These are phyloP conservation scores for Xanthoceras sorbifolium DNA, from an alignment of 345 rosid species.

Conservation along the genomic window DNA sequence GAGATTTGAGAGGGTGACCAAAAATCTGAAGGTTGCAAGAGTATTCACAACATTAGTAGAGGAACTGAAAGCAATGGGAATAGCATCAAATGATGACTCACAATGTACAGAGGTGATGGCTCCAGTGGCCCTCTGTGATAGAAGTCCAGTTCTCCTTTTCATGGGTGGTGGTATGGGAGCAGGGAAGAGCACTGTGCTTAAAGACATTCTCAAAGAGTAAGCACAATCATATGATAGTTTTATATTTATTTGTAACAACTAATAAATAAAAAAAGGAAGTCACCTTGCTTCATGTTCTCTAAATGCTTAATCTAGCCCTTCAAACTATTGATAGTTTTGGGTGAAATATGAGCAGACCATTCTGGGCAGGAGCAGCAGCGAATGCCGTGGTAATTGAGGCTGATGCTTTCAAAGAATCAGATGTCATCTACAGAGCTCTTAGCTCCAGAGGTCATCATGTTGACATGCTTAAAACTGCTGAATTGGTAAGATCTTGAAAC, in stretches of 20 bases:
- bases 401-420: slow-evolving; percentile 94
- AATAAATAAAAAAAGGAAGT: too few relatives aligned
- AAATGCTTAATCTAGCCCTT: slow-evolving; percentile 7
- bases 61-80: slow-evolving; percentile 88
- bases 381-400: slow-evolving; percentile 88
- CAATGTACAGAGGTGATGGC: slow-evolving; percentile 82
- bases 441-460: slow-evolving; percentile 86
- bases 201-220: slow-evolving; percentile 93
- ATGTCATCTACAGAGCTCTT: slow-evolving; percentile 86
- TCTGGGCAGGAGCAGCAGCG: slow-evolving; percentile 81
- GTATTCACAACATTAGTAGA: slow-evolving; percentile 76
- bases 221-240: neutral
- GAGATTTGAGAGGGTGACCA: slow-evolving; percentile 80
- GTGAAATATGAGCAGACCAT: slow-evolving; percentile 56
- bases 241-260: too few relatives aligned
- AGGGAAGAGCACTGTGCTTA: slow-evolving; percentile 95
- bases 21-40: slow-evolving; percentile 78
- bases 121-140: slow-evolving; percentile 76
- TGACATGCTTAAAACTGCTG: slow-evolving; percentile 89
- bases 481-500: slow-evolving; percentile 52
- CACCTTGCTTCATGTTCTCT: too few relatives aligned
- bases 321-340: slow-evolving; percentile 12
- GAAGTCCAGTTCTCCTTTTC: slow-evolving; percentile 88
- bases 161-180: slow-evolving; percentile 99
- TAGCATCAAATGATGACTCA: slow-evolving; percentile 53